Base-by-base conservation (phyloP, 257 asterid genomes). In the Fraxinus cuspidata region DNA sequence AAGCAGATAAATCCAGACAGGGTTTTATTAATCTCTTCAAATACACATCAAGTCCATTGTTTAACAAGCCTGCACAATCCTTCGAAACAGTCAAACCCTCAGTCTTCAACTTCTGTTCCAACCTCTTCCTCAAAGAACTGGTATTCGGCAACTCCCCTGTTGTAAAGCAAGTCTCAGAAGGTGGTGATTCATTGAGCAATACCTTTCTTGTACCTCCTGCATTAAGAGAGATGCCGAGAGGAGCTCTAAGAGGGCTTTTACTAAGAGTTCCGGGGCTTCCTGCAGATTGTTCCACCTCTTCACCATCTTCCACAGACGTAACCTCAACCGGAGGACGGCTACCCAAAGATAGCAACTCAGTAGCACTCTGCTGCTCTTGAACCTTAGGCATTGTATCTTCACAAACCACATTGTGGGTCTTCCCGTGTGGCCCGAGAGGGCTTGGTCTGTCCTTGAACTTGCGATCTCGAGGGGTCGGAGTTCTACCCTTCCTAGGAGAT, bases 241-340 rank as follows among this genome's bases (percentile, higher is more conserved):
- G 96, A 82, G 97, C 93, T 74, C 73, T 81, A 51, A 92, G 81
- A 53, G 88, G 90, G 79, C 86, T 85, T 83, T 84, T 84, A 68
- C 91, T 89, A 44, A 82, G 76, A 64, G 84, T 86, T 25, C 91
- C 83, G 0, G 94, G 91, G 78, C 94, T 91, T 69, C 82, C 82
- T 23, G 90, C 76, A 47, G 77, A 81, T 81, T 91, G 94, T 71
- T 89, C 97, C 27, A 85, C 91, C 79, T 91, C 95, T 81, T 88
- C 93, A 25, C 93, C 93, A 31, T 88, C 94, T 84, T 91, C 96
- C 44, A 88, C 96, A 6, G 94, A 91, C 51, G 77, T 84, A 21
- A 89, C 93, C 80, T 90, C 96, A 7, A 86, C 75, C 1, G 90
- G 96, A 67, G 92, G 96, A 70, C 88, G 81, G 51, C 94, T 91